These are phyloP conservation scores for Globisporangium uncinulatum DNA, from an alignment of 352 stramenopile genomes.

Conservation along the genomic window DNA sequence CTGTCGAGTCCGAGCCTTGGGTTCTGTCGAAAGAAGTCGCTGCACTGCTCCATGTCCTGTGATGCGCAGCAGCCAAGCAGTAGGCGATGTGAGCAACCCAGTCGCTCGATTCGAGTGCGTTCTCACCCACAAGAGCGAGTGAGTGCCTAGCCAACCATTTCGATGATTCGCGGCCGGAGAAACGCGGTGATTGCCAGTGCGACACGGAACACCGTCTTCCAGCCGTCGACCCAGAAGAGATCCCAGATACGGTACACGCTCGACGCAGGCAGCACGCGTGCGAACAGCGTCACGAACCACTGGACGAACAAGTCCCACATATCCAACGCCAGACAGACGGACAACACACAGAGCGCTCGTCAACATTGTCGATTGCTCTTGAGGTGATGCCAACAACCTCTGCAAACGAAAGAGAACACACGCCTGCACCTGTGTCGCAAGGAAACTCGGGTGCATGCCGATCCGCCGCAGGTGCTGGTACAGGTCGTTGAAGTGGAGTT, in stretches of 20 bases:
- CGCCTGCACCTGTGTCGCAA: constrained; percentile 57
- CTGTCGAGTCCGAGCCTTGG: constrained; percentile 39
- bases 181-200: constrained; percentile 58
- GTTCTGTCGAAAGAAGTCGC: constrained; percentile 62
- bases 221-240: constrained; percentile 67
- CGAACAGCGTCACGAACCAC: constrained; percentile 87
- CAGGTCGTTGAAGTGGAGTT: constrained; percentile 60
- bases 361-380: background rate
- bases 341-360: background rate
- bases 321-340: background rate
- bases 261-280: constrained; percentile 38
- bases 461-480: constrained; percentile 62
- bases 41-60: constrained; percentile 72
- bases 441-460: constrained; percentile 75
- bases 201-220: constrained; percentile 70
- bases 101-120: no score
- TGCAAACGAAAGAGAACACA: background rate
- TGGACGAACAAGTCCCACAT: constrained; percentile 13
- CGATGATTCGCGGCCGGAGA: constrained; percentile 47
- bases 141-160: constrained; percentile 28
- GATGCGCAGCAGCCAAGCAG: background rate
- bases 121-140: background rate
- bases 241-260: constrained; percentile 67
- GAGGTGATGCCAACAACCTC: background rate
- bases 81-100: background rate